A percentile compares a stretch with the other conserved stretches of the same genome.
phyloP scores from a whole-genome alignment of 2,329 filamentous ascomycete genomes.

The Ophiostoma pallidulum region DNA sequence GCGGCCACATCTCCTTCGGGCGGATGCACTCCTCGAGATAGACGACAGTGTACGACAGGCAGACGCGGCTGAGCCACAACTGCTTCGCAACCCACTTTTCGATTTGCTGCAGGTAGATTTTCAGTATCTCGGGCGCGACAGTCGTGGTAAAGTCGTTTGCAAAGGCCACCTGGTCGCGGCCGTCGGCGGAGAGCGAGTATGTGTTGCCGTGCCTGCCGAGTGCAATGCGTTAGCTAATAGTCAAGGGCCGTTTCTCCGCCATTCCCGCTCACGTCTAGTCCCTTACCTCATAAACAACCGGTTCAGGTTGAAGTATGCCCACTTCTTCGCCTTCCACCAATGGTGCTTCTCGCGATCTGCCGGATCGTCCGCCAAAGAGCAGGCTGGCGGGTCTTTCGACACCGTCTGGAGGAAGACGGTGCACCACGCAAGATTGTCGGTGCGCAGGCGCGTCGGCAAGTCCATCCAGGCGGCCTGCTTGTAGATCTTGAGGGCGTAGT shows the following conservation, averaged over 20 bases:
- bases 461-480: slow-evolving; percentile 98
- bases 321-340: slow-evolving; percentile 99
- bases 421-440: slow-evolving; percentile 89
- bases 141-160: slow-evolving; percentile 84
- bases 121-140: slow-evolving; percentile 92
- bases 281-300: slow-evolving; percentile 79
- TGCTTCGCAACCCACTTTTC: slow-evolving; percentile 97
- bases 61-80: slow-evolving; percentile 88
- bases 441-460: slow-evolving; percentile 64
- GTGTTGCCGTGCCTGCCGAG: slow-evolving; percentile 93
- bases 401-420: slow-evolving; percentile 88
- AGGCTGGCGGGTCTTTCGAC: slow-evolving; percentile 70
- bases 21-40: slow-evolving; percentile 97
- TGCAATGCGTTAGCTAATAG: too few relatives aligned
- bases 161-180: slow-evolving; percentile 62
- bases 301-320: slow-evolving; percentile 97
- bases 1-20: slow-evolving; percentile 92
- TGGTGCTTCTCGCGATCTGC: slow-evolving; percentile 87
- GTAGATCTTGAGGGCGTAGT: slow-evolving; percentile 90
- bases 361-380: slow-evolving; percentile 66
- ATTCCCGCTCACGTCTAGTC: too few relatives aligned
- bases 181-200: slow-evolving; percentile 62
- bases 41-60: slow-evolving; percentile 84
- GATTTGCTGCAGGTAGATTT: slow-evolving; percentile 87
- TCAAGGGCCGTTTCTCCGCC: too few relatives aligned